Evolutionary conservation across 768 basidiomycete genomes (phyloP).

Genomic region (Suillus subluteus): DNA sequence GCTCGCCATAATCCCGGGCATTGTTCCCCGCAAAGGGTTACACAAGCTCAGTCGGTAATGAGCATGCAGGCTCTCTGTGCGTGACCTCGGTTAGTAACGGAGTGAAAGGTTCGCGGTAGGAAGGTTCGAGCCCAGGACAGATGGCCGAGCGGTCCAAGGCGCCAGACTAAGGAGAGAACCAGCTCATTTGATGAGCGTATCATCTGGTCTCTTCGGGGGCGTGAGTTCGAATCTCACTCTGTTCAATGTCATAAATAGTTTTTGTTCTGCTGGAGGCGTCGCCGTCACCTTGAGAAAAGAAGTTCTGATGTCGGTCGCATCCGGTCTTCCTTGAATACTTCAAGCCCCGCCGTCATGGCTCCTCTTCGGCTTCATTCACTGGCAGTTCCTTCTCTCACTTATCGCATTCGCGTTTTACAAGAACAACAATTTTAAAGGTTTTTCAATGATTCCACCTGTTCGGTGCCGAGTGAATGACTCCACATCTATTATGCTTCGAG

Average conservation of each 20-base stretch:
- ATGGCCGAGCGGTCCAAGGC: conserved; percentile 91
- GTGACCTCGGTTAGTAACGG: not conserved
- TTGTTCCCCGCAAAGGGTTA: not conserved
- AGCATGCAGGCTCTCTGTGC: too few species aligned
- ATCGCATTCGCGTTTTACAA: too few species aligned
- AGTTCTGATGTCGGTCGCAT: too few species aligned
- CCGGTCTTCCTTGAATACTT: too few species aligned
- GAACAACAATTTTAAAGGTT: too few species aligned
- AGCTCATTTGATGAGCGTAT: not conserved
- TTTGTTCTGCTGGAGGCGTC: too few species aligned
- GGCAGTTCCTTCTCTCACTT: too few species aligned
- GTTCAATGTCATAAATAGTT: conserved; percentile 20
- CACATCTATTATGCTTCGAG: conserved; percentile 82
- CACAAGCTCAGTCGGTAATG: too few species aligned
- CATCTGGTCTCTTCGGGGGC: conserved; percentile 20
- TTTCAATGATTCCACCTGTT: not conserved
- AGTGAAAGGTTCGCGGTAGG: not conserved
- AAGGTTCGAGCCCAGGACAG: conserved; percentile 43
- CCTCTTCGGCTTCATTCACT: too few species aligned
- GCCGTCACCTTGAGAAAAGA: too few species aligned
- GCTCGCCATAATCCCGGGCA: not conserved
- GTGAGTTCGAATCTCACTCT: conserved; percentile 40
- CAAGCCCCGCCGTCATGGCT: too few species aligned
- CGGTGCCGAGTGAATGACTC: not conserved
- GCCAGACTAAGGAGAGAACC: conserved; percentile 71